These are phyloP conservation scores for Astragalus glycyphyllos DNA, from an alignment of 306 rosid genomes.

Conservation along the genomic window DNA sequence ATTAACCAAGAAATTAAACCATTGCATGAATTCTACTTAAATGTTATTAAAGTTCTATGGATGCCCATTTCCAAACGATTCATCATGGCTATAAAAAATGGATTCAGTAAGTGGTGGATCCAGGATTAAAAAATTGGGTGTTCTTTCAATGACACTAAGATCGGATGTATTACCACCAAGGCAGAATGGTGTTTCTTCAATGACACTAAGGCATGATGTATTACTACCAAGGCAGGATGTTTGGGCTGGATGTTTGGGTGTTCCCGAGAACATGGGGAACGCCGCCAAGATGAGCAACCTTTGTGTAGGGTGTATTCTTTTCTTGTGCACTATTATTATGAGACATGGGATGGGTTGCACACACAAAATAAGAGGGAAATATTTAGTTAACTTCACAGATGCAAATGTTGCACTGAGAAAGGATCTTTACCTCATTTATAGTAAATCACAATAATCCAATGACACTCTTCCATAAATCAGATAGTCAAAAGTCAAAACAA, in stretches of 20 bases:
- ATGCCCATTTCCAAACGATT: not conserved
- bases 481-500: slow-evolving; percentile 32
- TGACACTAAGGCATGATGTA: no score
- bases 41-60: no score
- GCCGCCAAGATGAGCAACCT: not conserved
- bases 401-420: not conserved
- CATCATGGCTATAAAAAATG: not conserved
- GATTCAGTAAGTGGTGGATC: no score
- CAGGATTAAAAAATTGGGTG: no score
- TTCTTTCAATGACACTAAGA: no score
- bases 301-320: not conserved
- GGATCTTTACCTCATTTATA: not conserved
- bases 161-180: no score
- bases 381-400: not conserved
- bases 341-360: not conserved
- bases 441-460: slow-evolving; percentile 6
- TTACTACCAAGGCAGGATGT: no score
- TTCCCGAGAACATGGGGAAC: no score
- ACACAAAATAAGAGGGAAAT: not conserved
- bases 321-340: not conserved
- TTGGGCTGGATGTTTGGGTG: no score
- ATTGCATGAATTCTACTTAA: not conserved
- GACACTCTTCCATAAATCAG: slow-evolving; percentile 26
- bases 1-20: not conserved
- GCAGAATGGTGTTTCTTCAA: no score